These are phyloP conservation scores for Cryptococcus sp. DNA, from an alignment of 1,284 basidiomycete species.

Conservation along the genomic window DNA sequence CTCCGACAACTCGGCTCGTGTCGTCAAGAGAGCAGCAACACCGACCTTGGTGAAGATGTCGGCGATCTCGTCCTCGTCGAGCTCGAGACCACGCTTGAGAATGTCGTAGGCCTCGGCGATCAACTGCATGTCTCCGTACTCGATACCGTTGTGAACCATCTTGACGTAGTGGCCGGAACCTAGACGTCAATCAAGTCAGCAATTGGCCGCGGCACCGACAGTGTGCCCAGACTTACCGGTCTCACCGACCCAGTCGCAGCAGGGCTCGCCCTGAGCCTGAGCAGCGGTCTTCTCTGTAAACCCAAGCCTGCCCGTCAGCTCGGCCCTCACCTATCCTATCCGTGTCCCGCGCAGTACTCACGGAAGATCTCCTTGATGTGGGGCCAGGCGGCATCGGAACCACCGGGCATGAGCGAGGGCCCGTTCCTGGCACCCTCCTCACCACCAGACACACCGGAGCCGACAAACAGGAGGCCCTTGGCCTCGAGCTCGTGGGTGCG, in stretches of 20 bases:
- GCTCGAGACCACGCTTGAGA: constrained; percentile 90
- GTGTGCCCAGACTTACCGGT: no score
- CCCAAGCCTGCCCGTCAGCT: constrained; percentile 1
- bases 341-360: constrained; percentile 16
- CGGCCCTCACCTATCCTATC: no score
- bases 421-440: constrained; percentile 98
- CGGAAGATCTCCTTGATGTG: constrained; percentile 97
- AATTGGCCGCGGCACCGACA: no score
- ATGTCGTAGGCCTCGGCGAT: constrained; percentile 99
- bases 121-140: constrained; percentile 99
- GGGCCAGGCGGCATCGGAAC: constrained; percentile 90
- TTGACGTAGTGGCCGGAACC: constrained; percentile 93
- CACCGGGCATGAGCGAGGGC: constrained; percentile 99
- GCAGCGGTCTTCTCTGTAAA: constrained; percentile 77
- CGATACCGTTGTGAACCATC: constrained; percentile 68
- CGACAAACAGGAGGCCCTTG: constrained; percentile 95
- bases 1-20: no score
- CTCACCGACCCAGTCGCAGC: constrained; percentile 99
- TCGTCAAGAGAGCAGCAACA: no score
- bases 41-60: constrained; percentile 67
- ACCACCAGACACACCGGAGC: constrained; percentile 98
- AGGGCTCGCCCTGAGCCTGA: constrained; percentile 91
- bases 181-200: no score
- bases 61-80: constrained; percentile 79
- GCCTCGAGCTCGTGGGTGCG: constrained; percentile 87